A percentile compares a stretch with the other conserved stretches of the same genome.
phyloP scores from a whole-genome alignment of 306 rosid genomes.

The Dryas alaskensis region DNA sequence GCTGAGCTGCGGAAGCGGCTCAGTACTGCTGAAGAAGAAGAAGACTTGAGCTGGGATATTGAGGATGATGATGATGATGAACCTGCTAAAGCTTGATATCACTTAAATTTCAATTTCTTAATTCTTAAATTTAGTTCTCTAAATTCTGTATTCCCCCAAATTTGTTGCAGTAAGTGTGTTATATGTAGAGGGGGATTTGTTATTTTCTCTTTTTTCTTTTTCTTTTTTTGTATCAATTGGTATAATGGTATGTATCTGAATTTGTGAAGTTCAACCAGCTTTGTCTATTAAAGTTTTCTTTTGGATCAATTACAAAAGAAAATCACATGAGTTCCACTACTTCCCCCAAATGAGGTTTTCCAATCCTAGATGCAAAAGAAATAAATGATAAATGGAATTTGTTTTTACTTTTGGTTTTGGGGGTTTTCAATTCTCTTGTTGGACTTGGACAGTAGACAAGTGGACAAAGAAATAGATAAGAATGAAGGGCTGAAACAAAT shows the following conservation, averaged over 20 bases:
- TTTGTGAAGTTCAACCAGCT: slow-evolving; percentile 28
- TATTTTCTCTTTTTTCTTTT: not conserved
- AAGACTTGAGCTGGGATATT: slow-evolving; percentile 86
- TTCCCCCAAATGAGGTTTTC: too few relatives aligned
- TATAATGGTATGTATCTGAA: slow-evolving; percentile 29
- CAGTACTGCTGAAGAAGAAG: slow-evolving; percentile 72
- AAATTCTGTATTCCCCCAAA: slow-evolving; percentile 20
- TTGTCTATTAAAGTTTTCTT: slow-evolving; percentile 1
- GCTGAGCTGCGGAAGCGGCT: slow-evolving; percentile 61
- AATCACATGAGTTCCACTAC: too few relatives aligned
- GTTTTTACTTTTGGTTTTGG: too few relatives aligned
- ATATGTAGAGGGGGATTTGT: slow-evolving; percentile 12
- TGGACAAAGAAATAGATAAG: too few relatives aligned
- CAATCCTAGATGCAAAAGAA: too few relatives aligned
- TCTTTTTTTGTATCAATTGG: slow-evolving; percentile 4
- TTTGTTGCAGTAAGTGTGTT: slow-evolving; percentile 24
- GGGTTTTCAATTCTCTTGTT: too few relatives aligned
- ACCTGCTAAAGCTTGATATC: slow-evolving; percentile 47
- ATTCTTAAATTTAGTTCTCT: slow-evolving; percentile 10
- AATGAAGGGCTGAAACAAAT: too few relatives aligned
- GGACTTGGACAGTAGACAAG: too few relatives aligned
- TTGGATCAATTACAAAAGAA: not conserved
- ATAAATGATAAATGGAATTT: too few relatives aligned
- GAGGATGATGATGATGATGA: slow-evolving; percentile 66
- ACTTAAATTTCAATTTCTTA: not conserved